Evolutionary conservation across 768 basidiomycete species (phyloP).

Genomic region (Phylloporus rhodoxanthus): DNA sequence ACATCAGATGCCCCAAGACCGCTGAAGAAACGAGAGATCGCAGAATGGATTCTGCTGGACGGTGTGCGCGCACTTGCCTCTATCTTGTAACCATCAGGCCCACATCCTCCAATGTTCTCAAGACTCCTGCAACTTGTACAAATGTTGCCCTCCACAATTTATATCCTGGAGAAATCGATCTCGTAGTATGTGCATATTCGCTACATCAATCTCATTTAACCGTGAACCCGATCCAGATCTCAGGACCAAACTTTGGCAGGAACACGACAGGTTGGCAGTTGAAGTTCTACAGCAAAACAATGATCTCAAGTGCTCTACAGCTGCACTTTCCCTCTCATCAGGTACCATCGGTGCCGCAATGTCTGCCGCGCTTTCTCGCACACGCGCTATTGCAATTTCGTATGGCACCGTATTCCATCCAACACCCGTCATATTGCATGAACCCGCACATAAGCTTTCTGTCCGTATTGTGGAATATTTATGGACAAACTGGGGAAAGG

Average conservation of each 20-base stretch:
- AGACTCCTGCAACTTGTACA: conserved; percentile 87
- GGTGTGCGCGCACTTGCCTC: conserved; percentile 45
- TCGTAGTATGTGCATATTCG: conserved; percentile 54
- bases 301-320: conserved; percentile 30
- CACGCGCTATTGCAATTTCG: conserved; percentile 79
- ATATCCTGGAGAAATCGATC: conserved; percentile 78
- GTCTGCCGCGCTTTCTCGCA: conserved; percentile 64
- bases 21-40: conserved; percentile 67
- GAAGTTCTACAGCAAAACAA: not conserved
- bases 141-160: conserved; percentile 90
- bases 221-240: conserved; percentile 44
- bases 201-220: not conserved
- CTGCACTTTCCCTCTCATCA: conserved; percentile 84
- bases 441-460: conserved; percentile 70
- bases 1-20: conserved; percentile 55
- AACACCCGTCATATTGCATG: conserved; percentile 50
- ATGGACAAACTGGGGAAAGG: conserved; percentile 82
- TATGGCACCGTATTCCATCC: conserved; percentile 77
- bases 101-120: conserved; percentile 23
- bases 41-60: conserved; percentile 89
- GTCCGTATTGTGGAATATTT: conserved; percentile 64
- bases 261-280: conserved; percentile 65
- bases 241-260: conserved; percentile 80
- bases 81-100: conserved; percentile 5
- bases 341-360: conserved; percentile 92